phyloP scores from a whole-genome alignment of 441 rosid genomes.

The Kokia cookei region DNA sequence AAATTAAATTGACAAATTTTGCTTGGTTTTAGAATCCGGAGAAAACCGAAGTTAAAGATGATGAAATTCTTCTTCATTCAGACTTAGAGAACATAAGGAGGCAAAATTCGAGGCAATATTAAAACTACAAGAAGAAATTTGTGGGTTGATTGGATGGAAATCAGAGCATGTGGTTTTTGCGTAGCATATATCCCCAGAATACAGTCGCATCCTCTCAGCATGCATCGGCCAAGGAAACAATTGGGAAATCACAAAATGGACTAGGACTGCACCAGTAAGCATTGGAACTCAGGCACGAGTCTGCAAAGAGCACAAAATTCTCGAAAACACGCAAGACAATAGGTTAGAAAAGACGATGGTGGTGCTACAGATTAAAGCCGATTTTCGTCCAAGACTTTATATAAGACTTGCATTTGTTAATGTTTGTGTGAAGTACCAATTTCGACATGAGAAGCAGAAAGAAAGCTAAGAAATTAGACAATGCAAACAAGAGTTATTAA shows the following conservation, averaged over 20 bases:
- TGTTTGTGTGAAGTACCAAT: not conserved
- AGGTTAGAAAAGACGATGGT: constrained; percentile 35
- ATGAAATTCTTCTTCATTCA: constrained; percentile 34
- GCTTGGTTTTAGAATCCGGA: constrained; percentile 24
- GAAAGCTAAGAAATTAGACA: not conserved
- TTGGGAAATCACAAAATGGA: constrained; percentile 25
- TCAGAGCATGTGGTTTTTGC: constrained; percentile 41
- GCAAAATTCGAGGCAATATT: constrained; percentile 52
- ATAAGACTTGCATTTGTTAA: not conserved
- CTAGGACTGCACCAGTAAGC: constrained; percentile 24
- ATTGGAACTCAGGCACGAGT: constrained; percentile 19
- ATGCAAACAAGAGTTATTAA: too few species aligned
- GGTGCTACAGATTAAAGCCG: constrained; percentile 10
- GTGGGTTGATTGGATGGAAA: constrained; percentile 64
- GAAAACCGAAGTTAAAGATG: constrained; percentile 13
- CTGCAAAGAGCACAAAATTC: constrained; percentile 19
- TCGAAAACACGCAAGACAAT: constrained; percentile 29
- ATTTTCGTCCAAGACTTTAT: not conserved
- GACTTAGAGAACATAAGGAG: constrained; percentile 44
- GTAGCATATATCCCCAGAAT: constrained; percentile 68
- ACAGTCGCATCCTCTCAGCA: constrained; percentile 21
- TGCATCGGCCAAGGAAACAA: constrained; percentile 21
- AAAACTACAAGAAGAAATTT: constrained; percentile 55
- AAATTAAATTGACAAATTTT: not conserved
- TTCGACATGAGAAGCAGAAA: not conserved